phyloP scores from a whole-genome alignment of 208 protist species.

The Wallacemonas sp. region DNA sequence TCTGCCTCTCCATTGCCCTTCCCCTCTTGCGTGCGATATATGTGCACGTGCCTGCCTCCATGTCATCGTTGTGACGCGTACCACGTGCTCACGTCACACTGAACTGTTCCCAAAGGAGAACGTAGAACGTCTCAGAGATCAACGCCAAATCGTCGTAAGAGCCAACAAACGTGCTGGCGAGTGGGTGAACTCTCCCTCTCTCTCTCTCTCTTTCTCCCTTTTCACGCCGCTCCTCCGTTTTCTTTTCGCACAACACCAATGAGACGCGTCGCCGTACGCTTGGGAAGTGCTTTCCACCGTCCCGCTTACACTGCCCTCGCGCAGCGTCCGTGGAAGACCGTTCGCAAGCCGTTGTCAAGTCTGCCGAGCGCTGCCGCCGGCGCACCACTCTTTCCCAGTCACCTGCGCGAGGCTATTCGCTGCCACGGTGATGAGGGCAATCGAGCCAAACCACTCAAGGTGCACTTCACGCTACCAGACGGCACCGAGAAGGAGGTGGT shows the following conservation, averaged over 20 bases:
- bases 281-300: background rate
- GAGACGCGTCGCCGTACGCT: background rate
- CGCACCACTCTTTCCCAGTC: background rate
- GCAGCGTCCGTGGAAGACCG: conserved; percentile 1
- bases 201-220: too few species aligned
- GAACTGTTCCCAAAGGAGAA: too few species aligned
- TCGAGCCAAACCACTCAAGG: conserved; percentile 47
- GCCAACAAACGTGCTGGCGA: too few species aligned
- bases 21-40: too few species aligned
- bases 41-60: too few species aligned
- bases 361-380: background rate
- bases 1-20: too few species aligned
- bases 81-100: too few species aligned
- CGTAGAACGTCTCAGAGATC: too few species aligned
- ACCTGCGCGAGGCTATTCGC: conserved; percentile 22
- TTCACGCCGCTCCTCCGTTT: background rate
- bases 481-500: conserved; percentile 49
- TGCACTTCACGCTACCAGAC: conserved; percentile 60
- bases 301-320: background rate
- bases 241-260: background rate
- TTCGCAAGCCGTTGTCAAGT: background rate
- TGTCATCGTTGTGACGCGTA: too few species aligned
- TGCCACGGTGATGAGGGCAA: conserved; percentile 67
- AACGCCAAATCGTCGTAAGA: too few species aligned
- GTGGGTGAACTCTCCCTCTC: too few species aligned